These are phyloP conservation scores for Penicillium sp. DNA, from an alignment of 2,329 filamentous ascomycete genomes.

Conservation along the genomic window DNA sequence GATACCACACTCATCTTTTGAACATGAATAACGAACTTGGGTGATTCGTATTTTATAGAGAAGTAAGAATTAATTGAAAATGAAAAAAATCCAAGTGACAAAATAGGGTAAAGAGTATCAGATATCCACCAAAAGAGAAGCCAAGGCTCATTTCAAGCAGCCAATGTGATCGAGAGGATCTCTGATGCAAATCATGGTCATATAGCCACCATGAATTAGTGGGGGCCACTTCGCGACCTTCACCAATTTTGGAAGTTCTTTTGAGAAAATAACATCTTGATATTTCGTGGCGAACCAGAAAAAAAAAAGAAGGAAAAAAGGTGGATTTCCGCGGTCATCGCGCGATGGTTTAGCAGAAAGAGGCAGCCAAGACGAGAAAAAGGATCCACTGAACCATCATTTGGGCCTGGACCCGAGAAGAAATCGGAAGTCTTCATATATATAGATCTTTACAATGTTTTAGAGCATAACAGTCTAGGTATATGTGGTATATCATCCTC, in stretches of 20 bases:
- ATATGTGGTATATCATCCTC: too few species aligned
- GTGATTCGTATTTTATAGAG: conserved; percentile 5
- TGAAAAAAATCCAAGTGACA: too few species aligned
- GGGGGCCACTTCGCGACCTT: conserved; percentile 9
- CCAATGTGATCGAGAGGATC: background rate
- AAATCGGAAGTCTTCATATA: too few species aligned
- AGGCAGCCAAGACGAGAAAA: conserved; percentile 27
- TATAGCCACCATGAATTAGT: conserved; percentile 2
- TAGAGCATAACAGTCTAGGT: too few species aligned
- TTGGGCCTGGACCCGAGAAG: background rate
- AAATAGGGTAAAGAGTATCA: background rate
- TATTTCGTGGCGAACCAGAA: too few species aligned
- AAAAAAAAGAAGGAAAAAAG: background rate
- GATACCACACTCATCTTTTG: conserved; percentile 1
- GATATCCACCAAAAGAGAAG: background rate
- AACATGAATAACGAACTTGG: background rate
- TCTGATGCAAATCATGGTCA: background rate
- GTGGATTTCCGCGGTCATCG: conserved; percentile 16
- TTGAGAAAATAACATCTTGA: background rate
- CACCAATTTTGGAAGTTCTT: conserved; percentile 17
- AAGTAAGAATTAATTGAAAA: background rate
- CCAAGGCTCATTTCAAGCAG: background rate
- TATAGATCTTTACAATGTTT: too few species aligned
- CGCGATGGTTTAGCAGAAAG: conserved; percentile 15
- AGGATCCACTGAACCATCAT: background rate